These are phyloP conservation scores for Solanum pennellii DNA, from an alignment of 257 asterid species.

Conservation along the genomic window DNA sequence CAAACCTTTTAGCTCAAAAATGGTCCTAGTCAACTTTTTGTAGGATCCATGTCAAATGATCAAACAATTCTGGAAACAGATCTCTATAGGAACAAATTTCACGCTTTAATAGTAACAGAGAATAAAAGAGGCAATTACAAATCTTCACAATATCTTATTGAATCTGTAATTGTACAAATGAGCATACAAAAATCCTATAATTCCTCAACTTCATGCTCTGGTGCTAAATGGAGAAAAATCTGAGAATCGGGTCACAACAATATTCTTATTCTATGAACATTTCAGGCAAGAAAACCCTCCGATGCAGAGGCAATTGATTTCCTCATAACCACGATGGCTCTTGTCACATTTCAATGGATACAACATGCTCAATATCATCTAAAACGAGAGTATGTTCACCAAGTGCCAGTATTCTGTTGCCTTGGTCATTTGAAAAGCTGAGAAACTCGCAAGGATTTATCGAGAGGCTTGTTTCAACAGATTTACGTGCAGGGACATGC, in stretches of 20 bases:
- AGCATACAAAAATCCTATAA: neutral
- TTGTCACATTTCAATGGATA: conserved; percentile 32
- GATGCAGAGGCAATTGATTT: neutral
- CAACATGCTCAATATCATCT: conserved; percentile 37
- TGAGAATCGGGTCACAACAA: neutral
- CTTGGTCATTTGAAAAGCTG: conserved; percentile 62
- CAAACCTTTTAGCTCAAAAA: too few relatives aligned
- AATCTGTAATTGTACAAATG: neutral
- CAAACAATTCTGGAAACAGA: neutral
- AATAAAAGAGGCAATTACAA: neutral
- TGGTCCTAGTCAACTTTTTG: neutral
- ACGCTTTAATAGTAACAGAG: neutral
- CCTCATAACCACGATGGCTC: neutral
- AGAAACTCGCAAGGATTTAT: conserved; percentile 81
- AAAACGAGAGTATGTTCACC: conserved; percentile 59
- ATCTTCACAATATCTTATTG: neutral
- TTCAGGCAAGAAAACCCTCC: neutral
- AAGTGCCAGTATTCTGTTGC: conserved; percentile 43
- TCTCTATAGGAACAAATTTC: neutral
- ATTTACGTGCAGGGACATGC: conserved; percentile 6
- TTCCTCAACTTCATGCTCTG: neutral
- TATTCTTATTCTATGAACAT: neutral
- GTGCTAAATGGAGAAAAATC: neutral
- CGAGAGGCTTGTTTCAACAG: conserved; percentile 27
- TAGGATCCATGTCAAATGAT: neutral